Evolutionary conservation across 2,329 filamentous ascomycete genomes (phyloP).

Genomic region (Metarhizium album): DNA sequence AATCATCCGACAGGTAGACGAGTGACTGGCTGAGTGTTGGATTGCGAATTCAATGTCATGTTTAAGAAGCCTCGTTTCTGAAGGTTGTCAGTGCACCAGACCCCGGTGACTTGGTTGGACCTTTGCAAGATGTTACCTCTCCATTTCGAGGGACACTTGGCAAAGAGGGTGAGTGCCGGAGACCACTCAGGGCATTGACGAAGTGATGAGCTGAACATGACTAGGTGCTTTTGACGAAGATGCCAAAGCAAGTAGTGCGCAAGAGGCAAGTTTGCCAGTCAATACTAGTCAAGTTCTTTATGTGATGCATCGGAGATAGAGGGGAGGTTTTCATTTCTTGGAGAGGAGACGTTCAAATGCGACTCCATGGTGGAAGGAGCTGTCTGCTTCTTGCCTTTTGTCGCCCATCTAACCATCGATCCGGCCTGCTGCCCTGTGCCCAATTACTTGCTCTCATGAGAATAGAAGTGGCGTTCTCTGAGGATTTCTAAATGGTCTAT

Average conservation of each 20-base stretch:
- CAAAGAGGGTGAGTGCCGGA: conserved; percentile 17
- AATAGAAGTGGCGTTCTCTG: not conserved
- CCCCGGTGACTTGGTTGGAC: not conserved
- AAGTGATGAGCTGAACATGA: conserved; percentile 29
- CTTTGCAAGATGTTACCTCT: conserved; percentile 14
- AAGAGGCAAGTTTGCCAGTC: not conserved
- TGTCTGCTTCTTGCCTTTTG: not conserved
- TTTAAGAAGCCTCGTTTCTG: conserved; percentile 30
- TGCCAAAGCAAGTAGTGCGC: not conserved
- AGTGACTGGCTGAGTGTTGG: not conserved
- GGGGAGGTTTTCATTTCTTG: not conserved
- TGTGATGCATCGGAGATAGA: not conserved
- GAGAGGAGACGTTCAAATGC: not conserved
- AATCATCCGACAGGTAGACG: conserved; percentile 23
- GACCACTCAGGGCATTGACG: conserved; percentile 26
- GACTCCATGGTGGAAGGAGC: conserved; percentile 4
- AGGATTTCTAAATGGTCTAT: not conserved
- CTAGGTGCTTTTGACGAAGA: not conserved
- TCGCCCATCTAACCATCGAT: too few species aligned
- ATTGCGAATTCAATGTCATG: conserved; percentile 36
- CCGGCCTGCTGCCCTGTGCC: not conserved
- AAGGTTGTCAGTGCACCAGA: conserved; percentile 3
- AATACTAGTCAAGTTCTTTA: not conserved
- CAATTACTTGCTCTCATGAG: not conserved
- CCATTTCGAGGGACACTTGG: conserved; percentile 11